Percentiles rank a stretch among this genome's conserved stretches.
Evolutionary conservation across 2,329 filamentous ascomycete species (phyloP).

Genomic region (Colletotrichum abscissum): DNA sequence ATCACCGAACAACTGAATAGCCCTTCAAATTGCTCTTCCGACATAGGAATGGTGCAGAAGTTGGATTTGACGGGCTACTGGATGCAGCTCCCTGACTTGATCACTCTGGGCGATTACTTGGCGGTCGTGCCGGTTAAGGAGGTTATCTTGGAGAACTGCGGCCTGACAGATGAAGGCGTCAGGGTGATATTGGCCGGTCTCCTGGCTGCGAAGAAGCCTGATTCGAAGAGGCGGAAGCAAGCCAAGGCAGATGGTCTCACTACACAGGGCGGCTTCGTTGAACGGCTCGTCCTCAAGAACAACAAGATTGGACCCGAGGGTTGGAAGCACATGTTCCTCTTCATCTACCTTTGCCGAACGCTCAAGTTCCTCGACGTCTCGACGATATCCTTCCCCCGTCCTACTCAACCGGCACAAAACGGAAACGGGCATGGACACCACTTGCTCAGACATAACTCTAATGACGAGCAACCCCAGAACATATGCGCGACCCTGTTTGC

Average conservation of each 20-base stretch:
- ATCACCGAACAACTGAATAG: slow-evolving; percentile 89
- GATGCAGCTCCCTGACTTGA: slow-evolving; percentile 83
- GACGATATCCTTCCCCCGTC: slow-evolving; percentile 78
- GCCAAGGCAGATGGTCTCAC: slow-evolving; percentile 50
- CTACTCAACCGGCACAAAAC: slow-evolving; percentile 35
- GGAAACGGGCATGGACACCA: slow-evolving; percentile 40
- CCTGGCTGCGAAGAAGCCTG: slow-evolving; percentile 79
- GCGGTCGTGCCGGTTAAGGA: slow-evolving; percentile 93
- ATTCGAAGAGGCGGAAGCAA: slow-evolving; percentile 62
- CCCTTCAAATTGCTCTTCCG: slow-evolving; percentile 71
- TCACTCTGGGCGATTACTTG: slow-evolving; percentile 92
- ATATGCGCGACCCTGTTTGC: slow-evolving; percentile 66
- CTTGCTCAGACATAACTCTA: slow-evolving; percentile 43
- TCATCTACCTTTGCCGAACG: slow-evolving; percentile 89
- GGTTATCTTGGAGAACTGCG: slow-evolving; percentile 86
- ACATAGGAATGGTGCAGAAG: slow-evolving; percentile 82
- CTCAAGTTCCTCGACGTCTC: slow-evolving; percentile 89
- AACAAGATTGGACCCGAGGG: slow-evolving; percentile 90
- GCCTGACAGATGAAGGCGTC: slow-evolving; percentile 86
- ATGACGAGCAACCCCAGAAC: slow-evolving; percentile 48
- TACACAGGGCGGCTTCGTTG: slow-evolving; percentile 78
- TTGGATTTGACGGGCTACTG: slow-evolving; percentile 88
- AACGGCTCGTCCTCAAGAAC: slow-evolving; percentile 89
- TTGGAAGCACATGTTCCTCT: slow-evolving; percentile 91
- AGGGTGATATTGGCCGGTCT: slow-evolving; percentile 88